Percentiles rank a stretch among this genome's conserved stretches.
These are phyloP conservation scores for Phellopilus nigrolimitatus DNA, from an alignment of 1,284 basidiomycete species.

Conservation along the genomic window DNA sequence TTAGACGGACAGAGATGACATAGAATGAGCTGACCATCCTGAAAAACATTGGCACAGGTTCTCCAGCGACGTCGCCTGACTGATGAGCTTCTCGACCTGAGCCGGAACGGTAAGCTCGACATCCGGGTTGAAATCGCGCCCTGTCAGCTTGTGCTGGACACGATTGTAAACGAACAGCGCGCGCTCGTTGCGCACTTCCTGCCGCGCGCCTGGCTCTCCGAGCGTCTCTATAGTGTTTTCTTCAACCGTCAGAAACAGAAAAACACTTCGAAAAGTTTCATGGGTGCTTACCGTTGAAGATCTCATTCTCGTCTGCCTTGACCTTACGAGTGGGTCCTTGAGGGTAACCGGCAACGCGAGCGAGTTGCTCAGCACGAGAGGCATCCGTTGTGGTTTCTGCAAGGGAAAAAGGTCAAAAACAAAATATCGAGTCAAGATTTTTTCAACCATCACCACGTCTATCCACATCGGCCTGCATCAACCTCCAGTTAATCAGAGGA, in stretches of 20 bases:
- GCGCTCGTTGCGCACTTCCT: constrained; percentile 87
- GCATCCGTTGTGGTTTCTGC: constrained; percentile 40
- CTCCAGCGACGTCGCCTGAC: constrained; percentile 86
- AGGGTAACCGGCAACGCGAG: constrained; percentile 65
- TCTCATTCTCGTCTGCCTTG: constrained; percentile 78
- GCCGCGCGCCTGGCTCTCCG: constrained; percentile 47
- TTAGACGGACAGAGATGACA: neutral
- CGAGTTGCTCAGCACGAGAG: constrained; percentile 55
- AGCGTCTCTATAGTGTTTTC: constrained; percentile 41
- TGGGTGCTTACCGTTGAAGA: constrained; percentile 62
- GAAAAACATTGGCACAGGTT: constrained; percentile 96
- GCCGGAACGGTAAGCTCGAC: constrained; percentile 63
- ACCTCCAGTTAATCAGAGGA: constrained; percentile 83
- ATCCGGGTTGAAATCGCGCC: constrained; percentile 88
- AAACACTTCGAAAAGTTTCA: neutral
- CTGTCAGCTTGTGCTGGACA: constrained; percentile 90
- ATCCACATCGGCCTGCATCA: constrained; percentile 73
- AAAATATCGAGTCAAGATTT: neutral
- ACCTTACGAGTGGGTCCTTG: constrained; percentile 70
- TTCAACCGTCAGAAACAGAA: constrained; percentile 7
- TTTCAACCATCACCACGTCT: constrained; percentile 53
- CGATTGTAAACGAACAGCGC: constrained; percentile 90
- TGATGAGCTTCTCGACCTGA: constrained; percentile 89
- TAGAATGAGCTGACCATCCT: constrained; percentile 64
- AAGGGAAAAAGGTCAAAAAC: constrained; percentile 20